Evolutionary conservation across 2,329 filamentous ascomycete genomes (phyloP).

Genomic region (Bipolaris bicolor): DNA sequence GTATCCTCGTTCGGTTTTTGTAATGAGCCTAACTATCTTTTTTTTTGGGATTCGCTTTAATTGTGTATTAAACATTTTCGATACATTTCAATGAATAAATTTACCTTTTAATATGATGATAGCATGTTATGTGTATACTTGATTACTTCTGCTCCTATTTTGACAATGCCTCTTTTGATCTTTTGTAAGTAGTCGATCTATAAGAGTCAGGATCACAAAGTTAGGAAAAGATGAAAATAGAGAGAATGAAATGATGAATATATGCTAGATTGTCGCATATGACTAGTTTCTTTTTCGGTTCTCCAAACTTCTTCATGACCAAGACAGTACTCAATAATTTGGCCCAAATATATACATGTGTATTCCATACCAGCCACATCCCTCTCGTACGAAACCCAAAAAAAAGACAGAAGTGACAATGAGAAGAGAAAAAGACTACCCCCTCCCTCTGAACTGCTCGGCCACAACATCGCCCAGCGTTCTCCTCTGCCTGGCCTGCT

Average conservation of each 20-base stretch:
- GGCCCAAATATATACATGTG: not conserved
- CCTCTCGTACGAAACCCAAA: not conserved
- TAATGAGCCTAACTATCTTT: not conserved
- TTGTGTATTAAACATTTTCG: not conserved
- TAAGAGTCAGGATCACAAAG: no score
- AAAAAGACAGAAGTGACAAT: not conserved
- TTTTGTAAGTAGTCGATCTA: no score
- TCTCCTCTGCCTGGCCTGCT: constrained; percentile 47
- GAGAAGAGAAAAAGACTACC: not conserved
- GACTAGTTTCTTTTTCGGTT: no score
- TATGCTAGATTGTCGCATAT: no score
- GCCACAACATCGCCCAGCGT: constrained; percentile 55
- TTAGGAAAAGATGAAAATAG: no score
- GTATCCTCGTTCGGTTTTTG: not conserved
- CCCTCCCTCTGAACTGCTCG: constrained; percentile 54
- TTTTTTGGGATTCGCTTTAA: not conserved
- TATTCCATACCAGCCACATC: not conserved
- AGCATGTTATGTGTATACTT: not conserved
- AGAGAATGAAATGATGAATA: no score
- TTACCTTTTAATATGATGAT: not conserved
- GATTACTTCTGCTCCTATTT: no score
- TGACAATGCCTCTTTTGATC: no score
- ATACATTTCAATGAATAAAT: not conserved
- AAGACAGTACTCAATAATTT: no score
- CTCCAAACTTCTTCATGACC: no score